These are phyloP conservation scores for Yamadazyma spencermartinsiae DNA, from an alignment of 1,139 yeast species.

Conservation along the genomic window DNA sequence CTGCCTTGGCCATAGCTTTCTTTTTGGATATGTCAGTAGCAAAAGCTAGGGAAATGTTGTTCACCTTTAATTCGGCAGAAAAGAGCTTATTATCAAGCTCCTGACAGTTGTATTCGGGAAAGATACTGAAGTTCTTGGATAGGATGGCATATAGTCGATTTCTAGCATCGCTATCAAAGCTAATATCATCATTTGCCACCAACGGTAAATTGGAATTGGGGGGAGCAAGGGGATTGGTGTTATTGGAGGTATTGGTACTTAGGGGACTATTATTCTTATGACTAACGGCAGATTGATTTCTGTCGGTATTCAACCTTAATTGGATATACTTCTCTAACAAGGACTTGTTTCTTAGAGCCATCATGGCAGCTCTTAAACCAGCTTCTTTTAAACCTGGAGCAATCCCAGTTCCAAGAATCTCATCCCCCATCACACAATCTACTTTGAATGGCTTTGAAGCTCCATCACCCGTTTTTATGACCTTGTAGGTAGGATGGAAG, in stretches of 20 bases:
- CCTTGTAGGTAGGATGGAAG: slow-evolving; percentile 64
- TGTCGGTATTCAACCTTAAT: slow-evolving; percentile 62
- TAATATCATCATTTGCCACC: slow-evolving; percentile 24
- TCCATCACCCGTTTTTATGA: slow-evolving; percentile 55
- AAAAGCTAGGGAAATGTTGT: slow-evolving; percentile 36
- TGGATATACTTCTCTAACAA: slow-evolving; percentile 65
- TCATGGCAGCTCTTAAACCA: slow-evolving; percentile 70
- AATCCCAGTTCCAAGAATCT: slow-evolving; percentile 56
- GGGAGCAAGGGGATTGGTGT: background rate
- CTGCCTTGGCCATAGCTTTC: slow-evolving; percentile 48
- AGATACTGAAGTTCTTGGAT: slow-evolving; percentile 36
- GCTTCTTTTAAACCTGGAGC: slow-evolving; percentile 68
- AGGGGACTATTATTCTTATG: slow-evolving; percentile 4
- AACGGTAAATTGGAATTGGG: slow-evolving; percentile 25
- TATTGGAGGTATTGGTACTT: slow-evolving; percentile 1
- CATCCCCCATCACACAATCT: slow-evolving; percentile 62
- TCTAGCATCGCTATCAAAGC: slow-evolving; percentile 37
- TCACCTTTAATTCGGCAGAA: slow-evolving; percentile 38
- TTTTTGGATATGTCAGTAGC: slow-evolving; percentile 47
- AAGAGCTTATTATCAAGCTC: slow-evolving; percentile 29
- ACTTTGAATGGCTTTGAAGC: slow-evolving; percentile 54
- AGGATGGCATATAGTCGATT: slow-evolving; percentile 46
- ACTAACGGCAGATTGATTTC: slow-evolving; percentile 32
- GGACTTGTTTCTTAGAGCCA: slow-evolving; percentile 59
- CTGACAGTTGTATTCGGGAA: slow-evolving; percentile 43